Conservation (phyloP, 208 protist genomes). For the Acanthamoeba quina region DNA sequence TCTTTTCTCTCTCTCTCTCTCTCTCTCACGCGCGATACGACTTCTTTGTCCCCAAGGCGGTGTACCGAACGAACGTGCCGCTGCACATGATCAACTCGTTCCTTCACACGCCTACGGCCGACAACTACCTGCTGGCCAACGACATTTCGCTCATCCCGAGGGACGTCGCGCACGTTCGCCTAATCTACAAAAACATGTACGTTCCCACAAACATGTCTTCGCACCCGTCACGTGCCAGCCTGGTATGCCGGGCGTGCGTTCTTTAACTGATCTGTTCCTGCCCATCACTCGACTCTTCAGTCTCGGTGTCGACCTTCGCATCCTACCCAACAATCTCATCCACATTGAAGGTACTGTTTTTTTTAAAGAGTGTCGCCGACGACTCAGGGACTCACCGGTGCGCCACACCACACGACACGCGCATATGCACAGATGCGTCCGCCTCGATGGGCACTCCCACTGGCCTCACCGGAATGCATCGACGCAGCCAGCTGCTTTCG, state of each 20-base stretch:
- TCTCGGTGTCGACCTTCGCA: slow-evolving; percentile 34
- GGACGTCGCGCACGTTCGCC: slow-evolving; percentile 33
- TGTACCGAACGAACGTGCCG: slow-evolving; percentile 18
- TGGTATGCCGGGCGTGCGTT: not conserved
- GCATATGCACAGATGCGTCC: not conserved
- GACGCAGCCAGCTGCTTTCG: not conserved
- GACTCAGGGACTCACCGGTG: not conserved
- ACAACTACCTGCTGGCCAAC: slow-evolving; percentile 30
- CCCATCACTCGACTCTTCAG: not conserved
- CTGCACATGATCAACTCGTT: slow-evolving; percentile 50
- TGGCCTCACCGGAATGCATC: not conserved
- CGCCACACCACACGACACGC: not conserved
- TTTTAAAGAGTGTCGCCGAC: too few species aligned
- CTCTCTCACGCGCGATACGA: too few species aligned
- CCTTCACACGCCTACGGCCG: not conserved
- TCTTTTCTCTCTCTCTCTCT: too few species aligned
- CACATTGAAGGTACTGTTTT: slow-evolving; percentile 24
- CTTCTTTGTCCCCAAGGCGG: not conserved
- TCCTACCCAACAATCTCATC: slow-evolving; percentile 23
- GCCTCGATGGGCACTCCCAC: not conserved
- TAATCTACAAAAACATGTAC: slow-evolving; percentile 72
- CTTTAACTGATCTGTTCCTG: not conserved
- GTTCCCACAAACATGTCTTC: not conserved
- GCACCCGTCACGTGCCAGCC: not conserved
- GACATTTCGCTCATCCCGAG: slow-evolving; percentile 57